Base-by-base conservation (phyloP, 768 basidiomycete species). In the Kwoniella sp. region DNA sequence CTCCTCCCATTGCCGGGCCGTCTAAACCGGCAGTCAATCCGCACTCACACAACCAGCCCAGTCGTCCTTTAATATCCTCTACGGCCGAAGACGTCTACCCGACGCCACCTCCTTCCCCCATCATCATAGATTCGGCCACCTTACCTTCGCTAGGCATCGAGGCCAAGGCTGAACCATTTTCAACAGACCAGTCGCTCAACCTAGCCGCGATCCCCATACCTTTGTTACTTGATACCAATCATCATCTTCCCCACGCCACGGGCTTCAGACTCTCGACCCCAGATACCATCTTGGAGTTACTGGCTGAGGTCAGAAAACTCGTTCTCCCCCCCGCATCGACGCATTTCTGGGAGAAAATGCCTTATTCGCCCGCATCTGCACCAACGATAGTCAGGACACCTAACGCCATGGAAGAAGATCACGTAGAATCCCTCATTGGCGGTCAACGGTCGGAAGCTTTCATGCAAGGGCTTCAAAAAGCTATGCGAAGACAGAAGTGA, bases 341-440 rank as follows among this genome's bases (percentile, higher is more conserved):
- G 7, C 33, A 55, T 13, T 36, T 74, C 26, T 68, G 67, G 69
- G 69, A 71, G 37, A 68, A 66, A 33, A 74, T 74, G 73, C 73
- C 73, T 27, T 65, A 68, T 44, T 55, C 67, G 17, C 57, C 60
- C 17, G 49, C 60, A 10, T 56, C 65, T 22, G 58, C 60, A 15
- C 54, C 65, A 9, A 27, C 65, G 12, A 30, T 49, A 25, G 60
- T 57, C 12, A 26, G 52, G 19, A 59, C 62, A 33, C 47, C 56
- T 19, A 56, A 63, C 55, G 49, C 55, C n/a, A 51, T 56, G 37
- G 73, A 75, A 46, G 73, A 75, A 54, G 71, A 67, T 40, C 51
- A 37, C 15, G 68, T 75, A 21, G 71, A 75, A 55, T 50, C 46
- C 1, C 46, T 71, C 25, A 36, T 71, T 12, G 73, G 71, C 15